Evolutionary conservation across 2,329 filamentous ascomycete species (phyloP), one percentile per base, ranked within the genome.

Genomic region (Monosporascus sp.): DNA sequence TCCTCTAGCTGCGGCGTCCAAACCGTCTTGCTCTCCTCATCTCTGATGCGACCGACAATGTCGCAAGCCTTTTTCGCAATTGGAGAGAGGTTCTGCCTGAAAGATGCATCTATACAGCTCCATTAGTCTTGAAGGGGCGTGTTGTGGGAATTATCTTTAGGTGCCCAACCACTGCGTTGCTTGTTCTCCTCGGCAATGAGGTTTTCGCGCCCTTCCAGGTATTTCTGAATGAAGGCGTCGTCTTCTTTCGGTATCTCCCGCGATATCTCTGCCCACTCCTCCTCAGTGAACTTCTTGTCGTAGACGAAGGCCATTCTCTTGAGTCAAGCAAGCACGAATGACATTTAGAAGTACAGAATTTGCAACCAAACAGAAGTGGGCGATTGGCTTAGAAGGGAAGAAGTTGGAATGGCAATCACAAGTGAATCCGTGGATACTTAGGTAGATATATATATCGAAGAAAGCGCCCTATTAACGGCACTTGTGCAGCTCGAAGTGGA

Each of bases 211-310:
- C 90, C 90, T 44, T 82, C 72, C 39, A 96, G 74, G 65, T 96
- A 97, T 67, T 93, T 84, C 62, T 90, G 83, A 47, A 97, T 81
- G 68, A 96, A 91, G 0, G 87, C 83, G 62, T 96, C 90, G 9
- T 81, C 73, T 20, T 71, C 71, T 2, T 71, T 69, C 5, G 84
- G 84, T 38, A 87, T 71, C n/a, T 78, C 81, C 54, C 76, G 68
- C 46, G 73, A 68, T 55, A 85, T 67, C 58, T 83, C 80, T 31
- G 74, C 75, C 81, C 82, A 87, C 52, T 84, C 81, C 52, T 83
- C 75, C 39, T 83, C 76, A 47, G 75, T 73, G 49, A 65, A 67
- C 25, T 20, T 6, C n/a, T 37, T 51, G 5, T 48, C 45, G 20
- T 50, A 41, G 37, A 35, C 24, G 24, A 46, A 46, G 3, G 17